A percentile compares a stretch with the other conserved stretches of the same genome.
Conservation (phyloP, 75 land plant genomes). For the Picea glauca region DNA sequence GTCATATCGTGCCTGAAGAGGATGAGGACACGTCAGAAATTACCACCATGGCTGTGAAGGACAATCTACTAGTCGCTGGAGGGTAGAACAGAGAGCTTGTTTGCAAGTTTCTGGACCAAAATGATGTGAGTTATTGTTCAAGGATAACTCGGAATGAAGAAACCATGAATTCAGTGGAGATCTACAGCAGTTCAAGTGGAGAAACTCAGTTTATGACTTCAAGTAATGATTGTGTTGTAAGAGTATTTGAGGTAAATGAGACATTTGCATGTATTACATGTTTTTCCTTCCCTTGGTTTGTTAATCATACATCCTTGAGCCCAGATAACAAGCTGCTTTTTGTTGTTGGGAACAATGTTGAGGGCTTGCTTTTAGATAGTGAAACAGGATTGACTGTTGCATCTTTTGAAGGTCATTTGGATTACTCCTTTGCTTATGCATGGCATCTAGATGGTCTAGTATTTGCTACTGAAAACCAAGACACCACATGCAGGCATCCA, state of each 20-base stretch:
- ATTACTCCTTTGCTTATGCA: slow-evolving; percentile 95
- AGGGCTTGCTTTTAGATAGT: slow-evolving; percentile 62
- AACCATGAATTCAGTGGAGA: slow-evolving; percentile 93
- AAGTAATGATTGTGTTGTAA: slow-evolving; percentile 86
- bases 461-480: slow-evolving; percentile 93
- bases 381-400: slow-evolving; percentile 48
- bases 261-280: slow-evolving; percentile 62
- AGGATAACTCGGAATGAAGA: slow-evolving; percentile 86
- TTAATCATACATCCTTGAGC: slow-evolving; percentile 85
- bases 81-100: slow-evolving; percentile 88
- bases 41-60: slow-evolving; percentile 83
- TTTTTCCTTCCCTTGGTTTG: slow-evolving; percentile 83
- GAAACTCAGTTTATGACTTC: slow-evolving; percentile 77
- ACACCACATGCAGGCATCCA: slow-evolving; percentile 83
- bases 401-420: slow-evolving; percentile 62
- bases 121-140: slow-evolving; percentile 73
- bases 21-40: slow-evolving; percentile 77
- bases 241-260: slow-evolving; percentile 81
- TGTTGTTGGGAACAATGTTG: slow-evolving; percentile 80
- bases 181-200: slow-evolving; percentile 77
- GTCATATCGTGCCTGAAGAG: slow-evolving; percentile 76
- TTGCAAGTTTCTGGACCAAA: slow-evolving; percentile 71
- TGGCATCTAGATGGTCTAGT: slow-evolving; percentile 88
- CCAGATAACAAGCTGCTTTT: slow-evolving; percentile 75
- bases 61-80: slow-evolving; percentile 80